Percentiles rank a stretch among this genome's conserved stretches.
Conservation (phyloP, 1,284 basidiomycete species). For the Pyrrhoderma noxium region DNA sequence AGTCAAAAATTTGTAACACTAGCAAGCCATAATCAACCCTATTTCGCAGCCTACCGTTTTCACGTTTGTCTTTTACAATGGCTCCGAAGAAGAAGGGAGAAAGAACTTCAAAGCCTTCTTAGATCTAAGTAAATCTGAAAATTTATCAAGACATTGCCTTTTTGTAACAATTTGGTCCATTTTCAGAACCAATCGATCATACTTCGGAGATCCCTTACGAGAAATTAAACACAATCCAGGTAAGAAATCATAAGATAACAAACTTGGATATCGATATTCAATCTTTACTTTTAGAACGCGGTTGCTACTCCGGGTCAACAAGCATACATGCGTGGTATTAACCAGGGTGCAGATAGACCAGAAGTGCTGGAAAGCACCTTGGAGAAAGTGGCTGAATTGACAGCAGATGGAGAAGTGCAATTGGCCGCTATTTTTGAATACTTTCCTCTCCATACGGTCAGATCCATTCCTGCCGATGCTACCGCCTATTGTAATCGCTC, state of each 20-base stretch:
- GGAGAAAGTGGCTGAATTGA: conserved; percentile 7
- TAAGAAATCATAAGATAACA: background rate
- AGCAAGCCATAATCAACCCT: conserved; percentile 2
- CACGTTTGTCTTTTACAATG: conserved; percentile 41
- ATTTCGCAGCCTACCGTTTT: conserved; percentile 30
- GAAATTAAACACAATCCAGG: conserved; percentile 14
- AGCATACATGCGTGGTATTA: conserved; percentile 22
- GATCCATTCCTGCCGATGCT: conserved; percentile 30
- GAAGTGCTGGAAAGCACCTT: conserved; percentile 2
- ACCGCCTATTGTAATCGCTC: conserved; percentile 33
- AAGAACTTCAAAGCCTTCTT: conserved; percentile 32
- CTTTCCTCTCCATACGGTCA: conserved; percentile 33
- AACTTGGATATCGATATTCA: background rate
- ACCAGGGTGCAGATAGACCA: conserved; percentile 1
- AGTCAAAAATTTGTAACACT: conserved; percentile 18
- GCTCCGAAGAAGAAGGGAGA: conserved; percentile 40
- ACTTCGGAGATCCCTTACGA: conserved; percentile 16
- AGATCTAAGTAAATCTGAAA: conserved; percentile 18
- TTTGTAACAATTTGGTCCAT: background rate
- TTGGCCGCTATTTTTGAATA: conserved; percentile 31
- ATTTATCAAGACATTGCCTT: background rate
- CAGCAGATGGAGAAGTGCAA: background rate
- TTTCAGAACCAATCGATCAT: conserved; percentile 11
- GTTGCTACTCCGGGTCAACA: conserved; percentile 1
- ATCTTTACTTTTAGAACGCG: conserved; percentile 6